Base-by-base conservation (phyloP, 2,329 filamentous ascomycete species). In the Tolypocladium ophioglossoides region DNA sequence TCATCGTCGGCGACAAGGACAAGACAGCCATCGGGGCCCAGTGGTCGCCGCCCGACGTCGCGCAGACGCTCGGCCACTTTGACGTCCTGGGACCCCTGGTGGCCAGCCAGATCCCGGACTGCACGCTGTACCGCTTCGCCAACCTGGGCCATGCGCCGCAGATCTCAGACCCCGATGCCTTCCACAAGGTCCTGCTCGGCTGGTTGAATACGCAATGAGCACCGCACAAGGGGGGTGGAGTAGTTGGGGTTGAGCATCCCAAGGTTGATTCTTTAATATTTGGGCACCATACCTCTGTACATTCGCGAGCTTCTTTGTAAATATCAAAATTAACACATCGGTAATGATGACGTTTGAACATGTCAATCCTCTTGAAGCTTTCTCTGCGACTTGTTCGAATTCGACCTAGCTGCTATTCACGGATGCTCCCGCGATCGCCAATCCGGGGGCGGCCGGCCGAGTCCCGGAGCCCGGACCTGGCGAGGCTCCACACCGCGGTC, bases 1-100 rank as follows among this genome's bases (percentile, higher is more conserved):
- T 82, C 52, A 62, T 81, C 51, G 70, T 79, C 50, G 78, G 78
- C 1, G 72, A 73, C 35, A 73, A 74, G 61, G 78, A 82, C 56
- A 77, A 68, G 39, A 81, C 79, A 3, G 79, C 78, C 18, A 77
- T 82, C 50, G 78, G 79, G 0, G 77, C 77, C 60, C 70, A 72
- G 51, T 82, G 78, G 77, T 69, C 73, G 12, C 68, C 73, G 0
- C 67, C 70, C 0, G 70, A 70, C 2, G 72, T 78, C 16, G 70
- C 73, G 46, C 69, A 65, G 7, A 66, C 64, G 58, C 60, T 82
- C 16, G 78, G 78, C 0, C 72, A 75, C 58, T 81, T 79, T 56
- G 67, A 74, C 50, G 62, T 76, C 4, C 63, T 82, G 12, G 78
- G 78, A 0, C 72, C 72, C n/a, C 59, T 72, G 55, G 72, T 74